Conservation (phyloP, 2,329 filamentous ascomycete species). For the Trichophyton rubrum region DNA sequence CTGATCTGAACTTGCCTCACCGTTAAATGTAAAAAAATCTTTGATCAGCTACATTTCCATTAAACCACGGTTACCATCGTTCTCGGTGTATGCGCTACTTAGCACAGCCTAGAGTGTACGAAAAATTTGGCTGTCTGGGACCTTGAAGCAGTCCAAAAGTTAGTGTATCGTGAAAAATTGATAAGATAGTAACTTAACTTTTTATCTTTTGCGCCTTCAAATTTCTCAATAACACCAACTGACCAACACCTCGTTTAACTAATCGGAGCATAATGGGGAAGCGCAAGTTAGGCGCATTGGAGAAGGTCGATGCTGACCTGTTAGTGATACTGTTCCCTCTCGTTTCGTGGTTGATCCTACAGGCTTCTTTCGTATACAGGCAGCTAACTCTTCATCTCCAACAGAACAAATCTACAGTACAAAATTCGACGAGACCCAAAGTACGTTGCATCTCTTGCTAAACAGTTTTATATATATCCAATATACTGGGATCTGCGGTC, state of each 20-base stretch:
- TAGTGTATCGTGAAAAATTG: slow-evolving; percentile 1
- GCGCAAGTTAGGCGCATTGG: slow-evolving; percentile 78
- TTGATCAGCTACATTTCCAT: neutral
- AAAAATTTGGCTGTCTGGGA: neutral
- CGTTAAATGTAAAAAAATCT: neutral
- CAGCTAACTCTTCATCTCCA: slow-evolving; percentile 12
- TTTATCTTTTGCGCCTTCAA: neutral
- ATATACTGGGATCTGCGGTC: neutral
- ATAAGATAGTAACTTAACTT: slow-evolving; percentile 1
- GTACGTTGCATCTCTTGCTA: slow-evolving; percentile 34
- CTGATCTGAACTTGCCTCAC: neutral
- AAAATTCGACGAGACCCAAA: slow-evolving; percentile 80
- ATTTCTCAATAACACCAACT: slow-evolving; percentile 32
- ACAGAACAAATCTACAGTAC: slow-evolving; percentile 71
- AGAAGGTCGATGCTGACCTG: slow-evolving; percentile 89
- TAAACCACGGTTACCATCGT: too few relatives aligned
- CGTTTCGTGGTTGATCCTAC: neutral
- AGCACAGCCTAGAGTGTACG: neutral
- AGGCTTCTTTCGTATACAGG: slow-evolving; percentile 13
- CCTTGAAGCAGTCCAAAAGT: neutral
- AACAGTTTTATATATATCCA: neutral
- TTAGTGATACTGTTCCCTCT: slow-evolving; percentile 27
- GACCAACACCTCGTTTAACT: slow-evolving; percentile 49
- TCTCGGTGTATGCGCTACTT: neutral
- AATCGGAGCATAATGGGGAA: slow-evolving; percentile 51